Evolutionary conservation across 2,329 filamentous ascomycete genomes (phyloP), one percentile per base, ranked within the genome.

Genomic region (Decorospora gaudefroyi): DNA sequence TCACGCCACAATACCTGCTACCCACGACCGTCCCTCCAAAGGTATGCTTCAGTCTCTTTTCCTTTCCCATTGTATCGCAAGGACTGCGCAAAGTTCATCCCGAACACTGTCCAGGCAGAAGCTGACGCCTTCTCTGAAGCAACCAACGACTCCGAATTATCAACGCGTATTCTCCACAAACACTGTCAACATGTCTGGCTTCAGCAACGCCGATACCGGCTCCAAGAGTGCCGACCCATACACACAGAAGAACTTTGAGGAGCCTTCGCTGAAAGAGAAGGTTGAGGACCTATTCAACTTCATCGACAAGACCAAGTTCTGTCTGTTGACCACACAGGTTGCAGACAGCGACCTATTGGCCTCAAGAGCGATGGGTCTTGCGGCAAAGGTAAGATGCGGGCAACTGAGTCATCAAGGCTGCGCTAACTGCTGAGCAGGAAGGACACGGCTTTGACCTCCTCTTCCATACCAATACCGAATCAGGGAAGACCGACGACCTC

Each of bases 401-500:
- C 7, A 12, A 27, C 18, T n/a, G 4, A 3, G n/a, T 11, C 4
- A 11, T 0, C 3, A 7, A 15, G 11, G 15, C 10, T 12, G 6
- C 2, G 26, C 49, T 57, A 26, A 61, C 32, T 16, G 13, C 2
- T 1, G 0, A 5, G 41, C 51, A 92, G 87, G 89, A 95, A 72
- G 77, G 79, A 50, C 85, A 85, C 53, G 87, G 87, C 62, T 78
- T 90, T 44, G 90, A 95, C 68, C 81, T 93, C 43, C 80, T 95
- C 70, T 95, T 95, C 80, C 86, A 93, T 76, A 90, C 90, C 65
- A 95, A 95, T 77, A 90, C 88, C 51, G 87, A 92, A 68, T 90
- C 88, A 7, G 84, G 88, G 73, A 95, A 96, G 78, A 90, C 88
- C 4, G 81, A 89, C 69, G 90, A 95, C 64, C 79, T 95, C 28